These are phyloP conservation scores for Combretum micranthum DNA, from an alignment of 345 rosid species.

Conservation along the genomic window DNA sequence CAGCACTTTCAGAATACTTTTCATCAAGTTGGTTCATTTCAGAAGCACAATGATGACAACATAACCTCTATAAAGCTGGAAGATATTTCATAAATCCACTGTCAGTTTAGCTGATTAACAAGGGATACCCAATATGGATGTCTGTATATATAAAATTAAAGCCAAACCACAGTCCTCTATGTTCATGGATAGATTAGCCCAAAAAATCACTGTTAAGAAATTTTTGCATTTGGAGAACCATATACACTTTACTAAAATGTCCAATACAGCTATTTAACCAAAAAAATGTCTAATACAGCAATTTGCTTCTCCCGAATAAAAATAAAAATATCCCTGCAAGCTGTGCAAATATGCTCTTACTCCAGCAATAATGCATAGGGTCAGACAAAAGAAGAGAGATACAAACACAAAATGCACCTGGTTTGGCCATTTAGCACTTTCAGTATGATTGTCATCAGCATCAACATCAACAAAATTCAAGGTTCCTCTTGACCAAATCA, in stretches of 20 bases:
- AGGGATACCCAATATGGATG: no score
- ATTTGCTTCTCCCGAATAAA: no score
- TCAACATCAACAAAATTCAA: slow-evolving; percentile 33
- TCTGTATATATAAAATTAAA: no score
- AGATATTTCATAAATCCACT: no score
- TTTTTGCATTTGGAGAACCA: not conserved
- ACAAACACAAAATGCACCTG: slow-evolving; percentile 23
- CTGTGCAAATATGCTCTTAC: not conserved
- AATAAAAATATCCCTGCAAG: not conserved
- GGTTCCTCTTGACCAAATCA: slow-evolving; percentile 48
- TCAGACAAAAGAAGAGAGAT: not conserved
- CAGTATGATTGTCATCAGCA: slow-evolving; percentile 13
- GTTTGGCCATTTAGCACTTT: slow-evolving; percentile 15
- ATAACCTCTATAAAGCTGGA: no score
- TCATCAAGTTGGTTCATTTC: no score
- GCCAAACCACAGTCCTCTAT: not conserved
- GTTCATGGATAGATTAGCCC: not conserved
- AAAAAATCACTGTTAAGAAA: not conserved
- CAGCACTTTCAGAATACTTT: no score
- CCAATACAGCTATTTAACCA: no score
- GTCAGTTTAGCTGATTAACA: no score
- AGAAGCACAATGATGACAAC: no score
- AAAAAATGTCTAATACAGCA: no score
- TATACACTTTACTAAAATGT: no score
- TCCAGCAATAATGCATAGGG: not conserved